phyloP scores from a whole-genome alignment of 2,329 filamentous ascomycete genomes.

The Cytospora piceicola region DNA sequence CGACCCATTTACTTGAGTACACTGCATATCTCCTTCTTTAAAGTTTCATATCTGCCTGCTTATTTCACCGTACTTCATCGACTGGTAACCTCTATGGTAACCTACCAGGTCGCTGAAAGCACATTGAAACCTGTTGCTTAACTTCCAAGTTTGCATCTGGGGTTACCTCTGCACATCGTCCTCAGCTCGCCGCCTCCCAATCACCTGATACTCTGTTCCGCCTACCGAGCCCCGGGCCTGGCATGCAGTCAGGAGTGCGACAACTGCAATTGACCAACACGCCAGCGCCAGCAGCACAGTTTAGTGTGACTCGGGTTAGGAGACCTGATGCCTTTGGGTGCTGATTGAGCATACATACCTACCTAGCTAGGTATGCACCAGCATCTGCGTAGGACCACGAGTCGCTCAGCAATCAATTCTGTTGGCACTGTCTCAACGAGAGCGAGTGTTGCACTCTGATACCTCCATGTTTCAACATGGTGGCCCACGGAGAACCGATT shows the following conservation, averaged over 20 bases:
- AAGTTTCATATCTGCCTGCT: no score
- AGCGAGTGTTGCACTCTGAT: not conserved
- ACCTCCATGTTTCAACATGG: not conserved
- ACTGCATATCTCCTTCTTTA: no score
- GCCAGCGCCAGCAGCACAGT: not conserved
- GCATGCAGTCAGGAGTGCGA: not conserved
- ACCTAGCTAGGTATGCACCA: no score
- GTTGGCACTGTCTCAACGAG: not conserved
- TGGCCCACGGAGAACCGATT: slow-evolving; percentile 9
- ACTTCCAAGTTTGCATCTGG: no score
- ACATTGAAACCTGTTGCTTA: no score
- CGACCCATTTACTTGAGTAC: no score
- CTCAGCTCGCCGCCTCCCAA: no score
- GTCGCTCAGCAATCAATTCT: not conserved
- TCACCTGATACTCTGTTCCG: not conserved
- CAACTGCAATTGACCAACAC: not conserved
- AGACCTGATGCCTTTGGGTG: not conserved
- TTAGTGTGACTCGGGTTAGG: not conserved
- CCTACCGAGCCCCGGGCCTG: not conserved
- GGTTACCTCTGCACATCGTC: no score
- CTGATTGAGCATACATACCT: not conserved
- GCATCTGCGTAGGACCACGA: not conserved
- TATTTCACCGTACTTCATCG: no score
- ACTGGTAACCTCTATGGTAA: no score
- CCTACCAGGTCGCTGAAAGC: no score